Evolutionary conservation across 805 yeast genomes (phyloP).

Genomic region (Metschnikowia koreensis): DNA sequence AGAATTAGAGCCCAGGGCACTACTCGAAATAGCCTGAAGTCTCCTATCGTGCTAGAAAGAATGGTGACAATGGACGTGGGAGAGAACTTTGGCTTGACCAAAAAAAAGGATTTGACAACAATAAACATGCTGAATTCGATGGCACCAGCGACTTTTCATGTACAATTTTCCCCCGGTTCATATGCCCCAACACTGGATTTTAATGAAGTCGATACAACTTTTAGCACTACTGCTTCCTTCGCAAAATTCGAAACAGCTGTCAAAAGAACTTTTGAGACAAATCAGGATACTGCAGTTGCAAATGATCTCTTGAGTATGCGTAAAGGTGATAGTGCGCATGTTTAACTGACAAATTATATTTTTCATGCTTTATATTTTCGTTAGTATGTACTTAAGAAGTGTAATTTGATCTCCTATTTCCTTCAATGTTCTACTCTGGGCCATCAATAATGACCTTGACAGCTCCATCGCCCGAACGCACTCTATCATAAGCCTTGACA

Average conservation of each 20-base stretch:
- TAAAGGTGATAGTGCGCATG: slow-evolving; percentile 2
- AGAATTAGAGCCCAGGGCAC: neutral
- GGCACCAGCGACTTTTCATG: slow-evolving; percentile 1
- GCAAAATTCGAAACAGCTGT: neutral
- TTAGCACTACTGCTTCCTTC: neutral
- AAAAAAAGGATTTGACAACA: neutral
- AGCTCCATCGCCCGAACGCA: slow-evolving; percentile 63
- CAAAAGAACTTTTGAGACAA: neutral
- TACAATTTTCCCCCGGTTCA: slow-evolving; percentile 5
- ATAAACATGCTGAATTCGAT: neutral
- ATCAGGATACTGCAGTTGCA: slow-evolving; percentile 4
- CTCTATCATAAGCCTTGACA: slow-evolving; percentile 68
- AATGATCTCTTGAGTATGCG: slow-evolving; percentile 13
- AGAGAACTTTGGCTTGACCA: neutral
- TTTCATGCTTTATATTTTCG: neutral
- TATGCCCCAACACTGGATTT: neutral
- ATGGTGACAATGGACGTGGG: slow-evolving; percentile 14
- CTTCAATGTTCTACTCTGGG: slow-evolving; percentile 42
- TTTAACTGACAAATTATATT: neutral
- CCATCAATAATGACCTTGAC: slow-evolving; percentile 83
- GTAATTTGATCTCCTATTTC: neutral
- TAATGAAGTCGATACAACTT: neutral
- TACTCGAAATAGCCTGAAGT: neutral
- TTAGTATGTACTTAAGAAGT: too few relatives aligned
- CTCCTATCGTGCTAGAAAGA: neutral